These are phyloP conservation scores for Carex scoparia DNA, from an alignment of 176 grass and related monocot species.

Conservation along the genomic window DNA sequence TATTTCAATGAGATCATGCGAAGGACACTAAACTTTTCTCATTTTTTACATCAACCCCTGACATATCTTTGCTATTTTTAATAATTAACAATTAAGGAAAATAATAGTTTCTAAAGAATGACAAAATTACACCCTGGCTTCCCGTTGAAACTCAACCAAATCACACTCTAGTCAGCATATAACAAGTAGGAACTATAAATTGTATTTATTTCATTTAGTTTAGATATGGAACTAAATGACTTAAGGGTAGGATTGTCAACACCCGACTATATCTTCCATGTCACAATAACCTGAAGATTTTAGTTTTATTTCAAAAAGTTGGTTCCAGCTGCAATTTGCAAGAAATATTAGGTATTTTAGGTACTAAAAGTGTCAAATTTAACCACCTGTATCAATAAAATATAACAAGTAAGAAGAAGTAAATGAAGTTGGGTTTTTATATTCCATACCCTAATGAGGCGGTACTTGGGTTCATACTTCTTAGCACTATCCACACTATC, in stretches of 20 bases:
- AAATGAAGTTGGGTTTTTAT: neutral
- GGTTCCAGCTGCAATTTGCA: neutral
- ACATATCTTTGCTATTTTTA: neutral
- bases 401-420: neutral
- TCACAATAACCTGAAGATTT: neutral
- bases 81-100: neutral
- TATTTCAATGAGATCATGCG: neutral
- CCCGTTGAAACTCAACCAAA: neutral
- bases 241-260: neutral
- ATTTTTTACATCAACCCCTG: neutral
- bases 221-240: neutral
- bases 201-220: neutral
- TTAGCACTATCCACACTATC: conserved; percentile 74
- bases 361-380: neutral
- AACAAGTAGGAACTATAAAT: neutral
- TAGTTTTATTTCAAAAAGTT: neutral
- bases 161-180: neutral
- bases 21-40: neutral
- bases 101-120: neutral
- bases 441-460: conserved; percentile 81
- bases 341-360: neutral
- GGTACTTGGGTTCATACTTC: conserved; percentile 94
- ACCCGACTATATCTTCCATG: neutral
- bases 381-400: neutral
- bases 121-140: neutral